Evolutionary conservation across 768 basidiomycete genomes (phyloP), one percentile per base, ranked within the genome.

Genomic region (Hypholoma fasciculare): DNA sequence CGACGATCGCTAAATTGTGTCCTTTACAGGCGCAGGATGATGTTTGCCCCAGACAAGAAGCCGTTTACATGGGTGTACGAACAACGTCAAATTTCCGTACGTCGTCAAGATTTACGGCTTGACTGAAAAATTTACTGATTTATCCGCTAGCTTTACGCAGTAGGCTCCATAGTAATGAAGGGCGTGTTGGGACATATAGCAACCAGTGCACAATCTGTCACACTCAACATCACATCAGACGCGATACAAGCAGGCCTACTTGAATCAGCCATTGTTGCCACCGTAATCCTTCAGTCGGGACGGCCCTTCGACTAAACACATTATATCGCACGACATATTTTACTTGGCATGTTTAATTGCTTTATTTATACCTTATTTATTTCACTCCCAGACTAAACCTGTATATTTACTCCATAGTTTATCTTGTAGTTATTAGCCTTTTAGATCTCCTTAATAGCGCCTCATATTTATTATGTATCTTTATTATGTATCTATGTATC

Each of bases 171-270:
- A 30, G 44, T 46, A 4, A n/a, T 46, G n/a, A 46, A 46, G 23
- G 44, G 44, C n/a, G 44, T 46, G 4, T 17, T 46, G 16, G 44
- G 19, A 46, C 17, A 14, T 46, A 46, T 46, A n/a, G 16, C 48
- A 26, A 9, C 13, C 48, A 49, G 20, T 26, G 19, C 48, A 34
- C 20, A 49, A n/a, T 19, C 38, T 38, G 54, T 60, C 39, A 52
- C 48, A 42, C 50, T 60, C 12, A 52, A 50, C 20, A 49, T 60
- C 23, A 50, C 60, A 14, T 37, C 55, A n/a, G 49, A 52, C 20
- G 55, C 56, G 14, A 40, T 57, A 30, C 37, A 49, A 43, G 47
- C 57, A 14, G 54, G 59, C 7, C 51, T 60, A 42, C 36, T 55
- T 4, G 54, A 60, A 44, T 39, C 49, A 12, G 42, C 40, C 23